Evolutionary conservation across 306 rosid genomes (phyloP).

Genomic region (Inga laurina): DNA sequence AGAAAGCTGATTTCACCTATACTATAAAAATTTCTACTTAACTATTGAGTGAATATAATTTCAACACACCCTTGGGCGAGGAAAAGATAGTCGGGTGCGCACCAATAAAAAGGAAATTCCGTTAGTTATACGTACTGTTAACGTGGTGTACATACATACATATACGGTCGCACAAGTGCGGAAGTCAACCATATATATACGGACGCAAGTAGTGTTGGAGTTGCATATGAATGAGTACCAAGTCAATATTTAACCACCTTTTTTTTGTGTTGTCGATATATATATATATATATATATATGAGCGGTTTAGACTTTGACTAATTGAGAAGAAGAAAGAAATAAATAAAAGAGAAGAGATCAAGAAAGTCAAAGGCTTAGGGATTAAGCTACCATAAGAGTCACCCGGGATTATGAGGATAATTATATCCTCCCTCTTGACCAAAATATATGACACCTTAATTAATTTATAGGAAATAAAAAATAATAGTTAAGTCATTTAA

Average conservation of each 20-base stretch:
- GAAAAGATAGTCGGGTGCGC: too few species aligned
- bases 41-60: neutral
- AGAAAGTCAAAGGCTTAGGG: slow-evolving; percentile 19
- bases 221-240: neutral
- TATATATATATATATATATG: too few species aligned
- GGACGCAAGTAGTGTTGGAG: neutral
- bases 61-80: neutral
- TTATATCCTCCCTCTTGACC: neutral
- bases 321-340: neutral
- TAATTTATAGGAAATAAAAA: too few species aligned
- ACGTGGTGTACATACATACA: too few species aligned
- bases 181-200: neutral
- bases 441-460: too few species aligned
- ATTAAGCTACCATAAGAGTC: slow-evolving; percentile 3
- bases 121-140: too few species aligned
- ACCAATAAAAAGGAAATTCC: too few species aligned
- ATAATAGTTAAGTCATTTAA: too few species aligned
- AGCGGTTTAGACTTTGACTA: neutral
- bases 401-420: neutral
- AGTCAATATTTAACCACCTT: slow-evolving; percentile 14
- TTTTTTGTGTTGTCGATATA: neutral
- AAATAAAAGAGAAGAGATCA: neutral
- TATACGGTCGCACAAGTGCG: neutral
- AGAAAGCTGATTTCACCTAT: neutral
- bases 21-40: too few species aligned